Evolutionary conservation across 2,329 filamentous ascomycete genomes (phyloP), one percentile per base, ranked within the genome.

Genomic region (Teratosphaeria epicoccoides): DNA sequence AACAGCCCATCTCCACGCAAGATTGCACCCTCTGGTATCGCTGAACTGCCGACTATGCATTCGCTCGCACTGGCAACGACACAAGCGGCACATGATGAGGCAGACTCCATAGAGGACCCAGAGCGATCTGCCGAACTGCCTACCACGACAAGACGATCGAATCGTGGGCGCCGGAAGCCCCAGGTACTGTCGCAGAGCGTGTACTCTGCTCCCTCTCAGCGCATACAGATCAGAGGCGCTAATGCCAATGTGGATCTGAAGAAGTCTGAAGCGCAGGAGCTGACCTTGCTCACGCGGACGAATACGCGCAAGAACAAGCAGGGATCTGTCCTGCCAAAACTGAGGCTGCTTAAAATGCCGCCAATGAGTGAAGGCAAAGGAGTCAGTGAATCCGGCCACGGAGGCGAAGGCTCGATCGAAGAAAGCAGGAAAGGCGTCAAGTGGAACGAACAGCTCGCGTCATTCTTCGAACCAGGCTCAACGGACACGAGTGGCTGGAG

Each of bases 261-360:
- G 61, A 71, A 70, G 56, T 70, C 70, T 5, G 73, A 77, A 52
- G 73, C 74, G 14, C 74, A 77, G 53, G 70, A 74, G 51, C 61
- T 76, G 7, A 68, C 73, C 10, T 60, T 69, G 10, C 50, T 70
- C 14, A 77, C 75, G 1, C 67, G 70, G 28, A 64, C 63, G 47
- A 78, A 78, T 57, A 78, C 75, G 7, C 67, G 71, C 40, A 73
- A 72, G 60, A 78, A 78, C 61, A 77, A 76, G 53, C 70, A 70
- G 45, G 70, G 69, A 23, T 67, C 70, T 14, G 59, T 76, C 23
- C 61, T 70, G 49, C 74, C 74, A 44, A 64, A 60, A n/a, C 57
- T 71, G 7, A 67, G 71, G 26, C 61, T 78, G 10, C 62, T 68
- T 23, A 73, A 72, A 51, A 62, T 77, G 9, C 62, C 63, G 24